phyloP scores from a whole-genome alignment of 139 green algal genomes.

The Chlamydomonas urium region DNA sequence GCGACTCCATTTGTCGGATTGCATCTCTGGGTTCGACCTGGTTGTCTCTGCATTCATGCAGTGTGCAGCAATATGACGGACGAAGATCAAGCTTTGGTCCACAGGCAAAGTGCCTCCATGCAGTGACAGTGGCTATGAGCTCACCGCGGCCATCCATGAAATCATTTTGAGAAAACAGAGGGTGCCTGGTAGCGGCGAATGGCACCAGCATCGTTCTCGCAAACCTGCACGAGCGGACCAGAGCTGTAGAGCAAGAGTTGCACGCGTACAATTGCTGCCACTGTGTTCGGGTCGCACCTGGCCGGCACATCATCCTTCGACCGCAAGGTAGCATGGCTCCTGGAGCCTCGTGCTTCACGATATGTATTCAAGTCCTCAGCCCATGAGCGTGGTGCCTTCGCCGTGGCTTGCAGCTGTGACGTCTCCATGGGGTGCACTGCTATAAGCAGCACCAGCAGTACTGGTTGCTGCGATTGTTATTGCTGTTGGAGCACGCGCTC shows the following conservation, averaged over 20 bases:
- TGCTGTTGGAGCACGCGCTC: too few species aligned
- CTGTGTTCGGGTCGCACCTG: background rate
- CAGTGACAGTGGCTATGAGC: background rate
- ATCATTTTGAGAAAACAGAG: constrained; percentile 39
- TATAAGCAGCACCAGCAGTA: too few species aligned
- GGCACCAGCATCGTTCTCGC: constrained; percentile 28
- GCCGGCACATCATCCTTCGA: background rate
- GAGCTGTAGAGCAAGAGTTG: background rate
- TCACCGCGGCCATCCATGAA: background rate
- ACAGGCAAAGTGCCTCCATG: background rate
- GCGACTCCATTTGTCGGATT: constrained; percentile 10
- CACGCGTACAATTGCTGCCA: background rate
- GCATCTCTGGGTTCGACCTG: constrained; percentile 3
- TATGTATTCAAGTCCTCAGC: constrained; percentile 14
- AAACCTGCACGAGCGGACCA: constrained; percentile 17
- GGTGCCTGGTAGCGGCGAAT: constrained; percentile 23
- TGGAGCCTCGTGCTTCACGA: background rate
- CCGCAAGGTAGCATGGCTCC: background rate
- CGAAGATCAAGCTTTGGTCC: background rate
- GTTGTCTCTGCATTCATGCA: constrained; percentile 15
- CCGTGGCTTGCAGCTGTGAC: too few species aligned
- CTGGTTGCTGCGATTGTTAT: too few species aligned
- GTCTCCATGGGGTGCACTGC: too few species aligned
- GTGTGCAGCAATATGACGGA: too few species aligned
- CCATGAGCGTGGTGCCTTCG: constrained; percentile 10